Evolutionary conservation across 2,329 filamentous ascomycete species (phyloP).

Genomic region (Monilinia fructigena): DNA sequence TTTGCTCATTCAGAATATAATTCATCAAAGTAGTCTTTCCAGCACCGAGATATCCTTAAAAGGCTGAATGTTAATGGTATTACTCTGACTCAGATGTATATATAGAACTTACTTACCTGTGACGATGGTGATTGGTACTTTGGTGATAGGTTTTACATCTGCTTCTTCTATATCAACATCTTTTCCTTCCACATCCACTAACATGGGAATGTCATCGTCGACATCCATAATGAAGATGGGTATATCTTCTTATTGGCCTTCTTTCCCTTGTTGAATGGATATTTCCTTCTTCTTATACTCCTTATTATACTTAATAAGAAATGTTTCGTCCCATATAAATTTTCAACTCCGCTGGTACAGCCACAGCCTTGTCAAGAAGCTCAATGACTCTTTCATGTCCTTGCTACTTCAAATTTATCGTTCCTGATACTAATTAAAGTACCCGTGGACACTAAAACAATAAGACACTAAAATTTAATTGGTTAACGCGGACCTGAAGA

Average conservation of each 20-base stretch:
- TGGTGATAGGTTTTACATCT: slow-evolving; percentile 53
- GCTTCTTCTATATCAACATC: slow-evolving; percentile 44
- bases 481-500: slow-evolving; percentile 19
- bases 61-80: slow-evolving; percentile 3
- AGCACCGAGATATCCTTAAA: slow-evolving; percentile 80
- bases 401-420: slow-evolving; percentile 5
- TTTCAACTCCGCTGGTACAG: too few species aligned
- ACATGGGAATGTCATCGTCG: slow-evolving; percentile 44
- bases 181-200: slow-evolving; percentile 39
- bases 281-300: slow-evolving; percentile 53
- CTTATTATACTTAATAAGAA: background rate
- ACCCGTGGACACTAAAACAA: background rate
- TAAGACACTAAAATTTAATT: slow-evolving; percentile 7
- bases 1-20: slow-evolving; percentile 86
- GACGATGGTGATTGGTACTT: slow-evolving; percentile 82
- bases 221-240: slow-evolving; percentile 24
- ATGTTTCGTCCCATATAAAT: background rate
- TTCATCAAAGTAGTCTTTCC: slow-evolving; percentile 95
- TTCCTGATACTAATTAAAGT: slow-evolving; percentile 4
- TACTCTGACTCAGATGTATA: background rate
- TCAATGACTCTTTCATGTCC: slow-evolving; percentile 4
- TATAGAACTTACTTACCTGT: slow-evolving; percentile 55
- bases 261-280: slow-evolving; percentile 52
- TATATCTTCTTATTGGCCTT: slow-evolving; percentile 40
- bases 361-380: slow-evolving; percentile 15